Evolutionary conservation across 2,329 filamentous ascomycete genomes (phyloP).

Genomic region (Botrytis byssoidea): DNA sequence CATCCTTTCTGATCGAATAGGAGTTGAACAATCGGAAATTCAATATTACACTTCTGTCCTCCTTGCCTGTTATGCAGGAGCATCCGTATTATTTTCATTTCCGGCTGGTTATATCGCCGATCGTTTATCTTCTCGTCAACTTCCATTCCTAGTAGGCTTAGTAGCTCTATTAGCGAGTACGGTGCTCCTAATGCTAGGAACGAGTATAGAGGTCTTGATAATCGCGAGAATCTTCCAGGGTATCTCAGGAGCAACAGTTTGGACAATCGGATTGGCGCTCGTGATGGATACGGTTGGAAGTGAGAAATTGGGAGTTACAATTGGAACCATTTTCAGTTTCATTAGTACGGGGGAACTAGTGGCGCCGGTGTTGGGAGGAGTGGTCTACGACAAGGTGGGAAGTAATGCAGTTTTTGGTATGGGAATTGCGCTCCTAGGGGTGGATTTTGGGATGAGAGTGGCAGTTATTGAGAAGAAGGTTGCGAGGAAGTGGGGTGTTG

Average conservation of each 20-base stretch:
- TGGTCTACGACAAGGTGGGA: conserved; percentile 58
- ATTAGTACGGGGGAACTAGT: conserved; percentile 56
- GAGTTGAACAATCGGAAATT: conserved; percentile 47
- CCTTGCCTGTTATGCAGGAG: conserved; percentile 53
- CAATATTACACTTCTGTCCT: conserved; percentile 54
- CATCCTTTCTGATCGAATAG: conserved; percentile 52
- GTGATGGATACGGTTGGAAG: conserved; percentile 68
- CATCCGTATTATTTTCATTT: conserved; percentile 51
- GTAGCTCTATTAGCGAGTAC: conserved; percentile 62
- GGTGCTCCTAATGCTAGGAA: conserved; percentile 63
- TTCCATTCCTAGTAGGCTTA: conserved; percentile 55
- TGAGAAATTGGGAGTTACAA: conserved; percentile 58
- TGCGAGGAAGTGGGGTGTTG: conserved; percentile 41
- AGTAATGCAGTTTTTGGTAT: conserved; percentile 59
- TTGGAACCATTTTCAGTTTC: conserved; percentile 61
- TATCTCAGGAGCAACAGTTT: conserved; percentile 67
- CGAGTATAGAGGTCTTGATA: conserved; percentile 58
- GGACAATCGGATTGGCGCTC: conserved; percentile 70
- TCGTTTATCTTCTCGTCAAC: conserved; percentile 50
- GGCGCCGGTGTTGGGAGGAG: conserved; percentile 58
- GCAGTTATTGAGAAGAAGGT: conserved; percentile 63
- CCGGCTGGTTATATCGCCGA: conserved; percentile 56
- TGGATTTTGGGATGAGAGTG: conserved; percentile 61
- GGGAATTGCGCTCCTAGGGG: conserved; percentile 50
- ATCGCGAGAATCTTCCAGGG: conserved; percentile 67